These are phyloP conservation scores for Fomitopsis palustris DNA, from an alignment of 1,284 basidiomycete genomes.

Conservation along the genomic window DNA sequence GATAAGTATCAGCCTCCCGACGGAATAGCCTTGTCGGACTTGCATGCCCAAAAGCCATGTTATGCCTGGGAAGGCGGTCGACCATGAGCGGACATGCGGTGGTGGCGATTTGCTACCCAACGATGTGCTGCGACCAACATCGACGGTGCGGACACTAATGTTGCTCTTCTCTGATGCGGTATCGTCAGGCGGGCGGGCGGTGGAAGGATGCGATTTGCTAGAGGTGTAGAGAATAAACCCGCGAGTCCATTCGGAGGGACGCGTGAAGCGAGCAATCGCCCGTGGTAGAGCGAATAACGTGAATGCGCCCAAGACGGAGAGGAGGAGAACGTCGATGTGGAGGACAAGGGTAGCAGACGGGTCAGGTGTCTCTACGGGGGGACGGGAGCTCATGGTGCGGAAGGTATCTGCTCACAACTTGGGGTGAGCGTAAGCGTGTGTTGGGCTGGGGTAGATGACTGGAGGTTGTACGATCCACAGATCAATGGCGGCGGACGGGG, in stretches of 20 bases:
- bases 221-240: constrained; percentile 1
- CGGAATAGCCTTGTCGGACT: constrained; percentile 3
- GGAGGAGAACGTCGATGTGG: constrained; percentile 5
- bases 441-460: too few relatives aligned
- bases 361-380: neutral
- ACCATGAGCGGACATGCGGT: constrained; percentile 3
- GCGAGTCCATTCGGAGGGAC: neutral
- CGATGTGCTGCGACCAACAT: neutral
- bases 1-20: constrained; percentile 47
- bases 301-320: constrained; percentile 2
- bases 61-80: constrained; percentile 2
- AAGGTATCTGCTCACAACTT: neutral
- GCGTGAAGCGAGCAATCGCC: neutral
- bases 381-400: neutral
- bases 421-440: too few relatives aligned
- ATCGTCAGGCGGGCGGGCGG: neutral
- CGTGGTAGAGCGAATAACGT: constrained; percentile 4
- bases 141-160: neutral
- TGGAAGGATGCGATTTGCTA: neutral
- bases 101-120: neutral
- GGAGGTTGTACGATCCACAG: neutral
- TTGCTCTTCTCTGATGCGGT: neutral
- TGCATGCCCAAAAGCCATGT: neutral
- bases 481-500: neutral
- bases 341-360: neutral